Percentiles rank a stretch among this genome's conserved stretches.
Evolutionary conservation across 371 early-diverging fungal genomes (phyloP).

Genomic region (Mucor mucedo): DNA sequence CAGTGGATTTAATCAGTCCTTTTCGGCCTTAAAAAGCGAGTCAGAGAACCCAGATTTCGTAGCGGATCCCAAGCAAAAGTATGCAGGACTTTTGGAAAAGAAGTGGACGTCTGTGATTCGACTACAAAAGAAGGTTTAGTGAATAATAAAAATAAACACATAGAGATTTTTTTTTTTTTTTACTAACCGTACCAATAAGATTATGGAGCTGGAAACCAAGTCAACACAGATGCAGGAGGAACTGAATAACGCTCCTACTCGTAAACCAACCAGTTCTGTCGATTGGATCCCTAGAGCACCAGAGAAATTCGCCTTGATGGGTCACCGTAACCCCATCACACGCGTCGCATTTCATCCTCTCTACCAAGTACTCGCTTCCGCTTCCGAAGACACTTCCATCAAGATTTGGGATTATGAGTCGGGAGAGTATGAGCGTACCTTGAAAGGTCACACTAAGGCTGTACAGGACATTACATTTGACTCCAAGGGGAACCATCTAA

Average conservation of each 20-base stretch:
- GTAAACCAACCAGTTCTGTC: constrained; percentile 63
- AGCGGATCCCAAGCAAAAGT: constrained; percentile 78
- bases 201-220: constrained; percentile 89
- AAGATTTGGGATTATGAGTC: constrained; percentile 92
- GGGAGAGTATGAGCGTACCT: constrained; percentile 86
- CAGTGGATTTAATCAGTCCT: constrained; percentile 73
- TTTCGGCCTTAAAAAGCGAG: constrained; percentile 73
- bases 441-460: constrained; percentile 94
- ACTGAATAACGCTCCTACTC: constrained; percentile 66
- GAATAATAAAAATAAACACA: background rate
- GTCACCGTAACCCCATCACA: constrained; percentile 86
- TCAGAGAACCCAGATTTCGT: constrained; percentile 72
- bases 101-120: constrained; percentile 95
- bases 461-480: constrained; percentile 87
- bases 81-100: constrained; percentile 87
- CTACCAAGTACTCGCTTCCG: constrained; percentile 82
- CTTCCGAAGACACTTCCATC: constrained; percentile 90
- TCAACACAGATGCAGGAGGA: constrained; percentile 80
- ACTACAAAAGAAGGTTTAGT: constrained; percentile 82
- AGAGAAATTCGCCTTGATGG: constrained; percentile 71
- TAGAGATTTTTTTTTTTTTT: no score
- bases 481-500: constrained; percentile 75
- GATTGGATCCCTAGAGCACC: constrained; percentile 89
- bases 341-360: constrained; percentile 89
- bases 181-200: constrained; percentile 46